Evolutionary conservation across 305 asterid species (phyloP), one percentile per base, ranked within the genome.

Genomic region (Fraxinus latifolia): DNA sequence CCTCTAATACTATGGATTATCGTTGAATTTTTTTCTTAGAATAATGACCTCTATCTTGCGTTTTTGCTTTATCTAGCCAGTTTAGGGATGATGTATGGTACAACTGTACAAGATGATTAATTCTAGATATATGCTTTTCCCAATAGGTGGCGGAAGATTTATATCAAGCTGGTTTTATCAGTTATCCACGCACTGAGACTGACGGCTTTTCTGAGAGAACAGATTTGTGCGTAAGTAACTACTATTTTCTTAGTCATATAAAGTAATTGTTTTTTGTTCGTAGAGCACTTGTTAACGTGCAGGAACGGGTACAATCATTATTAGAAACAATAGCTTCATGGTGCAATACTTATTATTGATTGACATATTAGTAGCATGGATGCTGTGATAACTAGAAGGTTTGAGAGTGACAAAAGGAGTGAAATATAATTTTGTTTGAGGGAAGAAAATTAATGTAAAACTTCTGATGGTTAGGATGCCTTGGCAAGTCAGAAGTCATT

Each of bases 161-260:
- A 58, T 96, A 96, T 84, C 98, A 96, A 85, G 88, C 97, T 85
- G 99, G 98, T 86, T 96, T 96, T 85, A 94, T 96, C 84, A 96
- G 99, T 85, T 96, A 96, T 90, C 99, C 99, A 82, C 99, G 99
- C 75, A 96, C 99, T 31, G 99, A 96, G 91, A 96, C 99, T 74
- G 99, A 96, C 77, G 7, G 91, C 89, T 96, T 96, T 89, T 89
- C 97, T 31, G 89, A 80, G 79, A 88, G 91, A 79, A 91, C 97
- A 36, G 90, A 93, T 87, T 90, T 96, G 89, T 95, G 73, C 72
- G 98, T 93, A 84, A 39, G 94, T 87, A 80, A 34, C 75, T 77
- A 42, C 75, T 76, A 81, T 37, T 75, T 74, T 76, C 80, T 60
- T 37, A 25, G 58, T 78, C 76, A 42, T 80, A 77, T 82, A 74